Evolutionary conservation across 2,329 filamentous ascomycete species (phyloP), one percentile per base, ranked within the genome.

Genomic region (Falciphora oryzae): DNA sequence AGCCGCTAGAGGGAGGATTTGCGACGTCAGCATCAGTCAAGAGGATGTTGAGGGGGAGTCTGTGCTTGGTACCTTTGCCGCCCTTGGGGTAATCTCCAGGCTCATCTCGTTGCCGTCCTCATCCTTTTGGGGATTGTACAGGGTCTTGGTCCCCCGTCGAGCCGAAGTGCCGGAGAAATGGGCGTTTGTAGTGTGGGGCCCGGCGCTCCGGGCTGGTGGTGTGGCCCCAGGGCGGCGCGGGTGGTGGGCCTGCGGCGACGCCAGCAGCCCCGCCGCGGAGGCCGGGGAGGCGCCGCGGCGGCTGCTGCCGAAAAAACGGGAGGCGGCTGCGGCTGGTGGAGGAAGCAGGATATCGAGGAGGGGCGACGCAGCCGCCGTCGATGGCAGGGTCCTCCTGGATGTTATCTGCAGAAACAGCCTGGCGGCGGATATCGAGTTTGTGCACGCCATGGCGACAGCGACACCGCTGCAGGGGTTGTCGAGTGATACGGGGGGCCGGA

Each of bases 31-130:
- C 8, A 57, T 27, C 57, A 44, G 38, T 29, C 11, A 58, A 35
- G n/a, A 29, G 64, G 25, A 57, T 7, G 38, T 18, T 16, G 14
- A 16, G 38, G 38, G 18, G 3, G 18, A 18, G 38, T 22, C 13
- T 3, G 32, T 35, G n/a, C 13, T 29, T 73, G 80, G 62, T 82
- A 93, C 91, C 78, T 90, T 86, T 57, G 90, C 89, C 57, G 94
- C 94, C 61, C 93, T 85, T 2, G 91, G 84, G 0, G 93, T 96
- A 67, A 98, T 96, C 64, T 89, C 89, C 29, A 99, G 83, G 70
- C 80, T 80, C 88, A 97, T 92, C 27, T 89, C 85, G n/a, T 92
- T 89, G 31, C 94, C 94, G 64, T 93, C 87, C 38, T 96, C 91
- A 74, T 95, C 91, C 65, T 83, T 83, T 69, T 89, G 87, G 0